phyloP scores from a whole-genome alignment of 148 eudicot genomes.

The Rhododendron vialii region DNA sequence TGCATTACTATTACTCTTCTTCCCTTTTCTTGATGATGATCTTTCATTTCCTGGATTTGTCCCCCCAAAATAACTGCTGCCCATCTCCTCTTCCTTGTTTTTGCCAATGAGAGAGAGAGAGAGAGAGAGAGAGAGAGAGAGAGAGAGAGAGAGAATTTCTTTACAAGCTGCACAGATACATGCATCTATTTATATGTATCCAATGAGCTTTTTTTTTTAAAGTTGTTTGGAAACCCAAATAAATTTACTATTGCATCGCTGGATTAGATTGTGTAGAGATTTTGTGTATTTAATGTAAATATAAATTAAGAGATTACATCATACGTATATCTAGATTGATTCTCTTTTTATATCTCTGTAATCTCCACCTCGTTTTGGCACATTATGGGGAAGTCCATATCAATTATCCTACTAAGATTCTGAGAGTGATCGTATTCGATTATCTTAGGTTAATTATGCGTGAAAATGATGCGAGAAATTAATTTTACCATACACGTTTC shows the following conservation, averaged over 20 bases:
- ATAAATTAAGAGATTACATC: neutral
- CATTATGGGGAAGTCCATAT: slow-evolving; percentile 20
- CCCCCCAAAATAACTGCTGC: slow-evolving; percentile 46
- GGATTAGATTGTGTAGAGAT: slow-evolving; percentile 33
- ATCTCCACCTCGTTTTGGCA: slow-evolving; percentile 6
- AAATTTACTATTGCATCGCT: slow-evolving; percentile 33
- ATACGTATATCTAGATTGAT: slow-evolving; percentile 19
- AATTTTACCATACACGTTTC: neutral
- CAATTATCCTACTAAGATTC: neutral
- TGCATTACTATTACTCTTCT: slow-evolving; percentile 25
- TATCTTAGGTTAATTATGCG: neutral
- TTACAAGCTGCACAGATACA: neutral
- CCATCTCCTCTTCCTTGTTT: slow-evolving; percentile 25
- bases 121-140: neutral
- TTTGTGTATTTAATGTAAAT: neutral
- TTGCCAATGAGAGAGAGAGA: neutral
- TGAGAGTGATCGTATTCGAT: neutral
- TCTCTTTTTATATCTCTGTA: neutral
- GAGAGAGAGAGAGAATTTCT: neutral
- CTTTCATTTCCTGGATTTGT: slow-evolving; percentile 39
- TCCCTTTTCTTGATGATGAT: slow-evolving; percentile 61
- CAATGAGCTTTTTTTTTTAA: neutral
- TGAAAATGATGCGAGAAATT: neutral
- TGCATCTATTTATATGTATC: neutral
- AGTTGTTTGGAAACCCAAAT: slow-evolving; percentile 8